phyloP scores from a whole-genome alignment of 2,329 filamentous ascomycete genomes.

The Epichloe elymi region DNA sequence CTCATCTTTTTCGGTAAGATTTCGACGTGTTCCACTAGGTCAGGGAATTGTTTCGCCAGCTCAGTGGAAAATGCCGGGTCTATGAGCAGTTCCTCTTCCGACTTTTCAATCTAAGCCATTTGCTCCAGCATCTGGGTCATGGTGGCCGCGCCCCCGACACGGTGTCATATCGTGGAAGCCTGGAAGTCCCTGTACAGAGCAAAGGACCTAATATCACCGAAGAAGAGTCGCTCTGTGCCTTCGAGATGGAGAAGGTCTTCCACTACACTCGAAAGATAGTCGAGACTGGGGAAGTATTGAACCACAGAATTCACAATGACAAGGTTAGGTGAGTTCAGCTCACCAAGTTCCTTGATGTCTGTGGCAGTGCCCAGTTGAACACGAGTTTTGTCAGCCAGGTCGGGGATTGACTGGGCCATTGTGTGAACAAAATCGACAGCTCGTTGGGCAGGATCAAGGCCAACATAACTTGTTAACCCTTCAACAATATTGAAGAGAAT shows the following conservation, averaged over 20 bases:
- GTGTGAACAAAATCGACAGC: constrained; percentile 12
- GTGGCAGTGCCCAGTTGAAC: background rate
- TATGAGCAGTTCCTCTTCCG: constrained; percentile 13
- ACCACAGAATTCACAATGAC: constrained; percentile 17
- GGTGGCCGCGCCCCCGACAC: background rate
- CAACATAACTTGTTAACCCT: constrained; percentile 13
- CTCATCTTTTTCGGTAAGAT: constrained; percentile 15
- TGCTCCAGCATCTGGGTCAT: background rate
- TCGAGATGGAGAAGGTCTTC: constrained; percentile 1
- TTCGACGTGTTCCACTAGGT: constrained; percentile 11
- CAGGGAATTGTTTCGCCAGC: constrained; percentile 4
- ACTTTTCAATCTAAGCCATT: constrained; percentile 6
- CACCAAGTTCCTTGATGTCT: background rate
- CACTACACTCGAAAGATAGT: constrained; percentile 12
- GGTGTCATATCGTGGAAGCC: background rate
- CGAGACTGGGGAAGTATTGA: constrained; percentile 16
- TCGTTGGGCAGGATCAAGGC: constrained; percentile 14
- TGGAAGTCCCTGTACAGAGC: constrained; percentile 9
- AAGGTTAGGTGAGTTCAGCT: constrained; percentile 5
- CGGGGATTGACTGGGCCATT: constrained; percentile 6
- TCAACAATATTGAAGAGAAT: constrained; percentile 16
- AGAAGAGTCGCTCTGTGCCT: constrained; percentile 6
- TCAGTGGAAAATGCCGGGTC: constrained; percentile 16
- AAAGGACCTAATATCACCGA: constrained; percentile 12
- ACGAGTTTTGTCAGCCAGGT: constrained; percentile 3